Percentiles rank a stretch among this genome's conserved stretches.
Conservation (phyloP, 352 stramenopile species). For the Plasmopara muralis region DNA sequence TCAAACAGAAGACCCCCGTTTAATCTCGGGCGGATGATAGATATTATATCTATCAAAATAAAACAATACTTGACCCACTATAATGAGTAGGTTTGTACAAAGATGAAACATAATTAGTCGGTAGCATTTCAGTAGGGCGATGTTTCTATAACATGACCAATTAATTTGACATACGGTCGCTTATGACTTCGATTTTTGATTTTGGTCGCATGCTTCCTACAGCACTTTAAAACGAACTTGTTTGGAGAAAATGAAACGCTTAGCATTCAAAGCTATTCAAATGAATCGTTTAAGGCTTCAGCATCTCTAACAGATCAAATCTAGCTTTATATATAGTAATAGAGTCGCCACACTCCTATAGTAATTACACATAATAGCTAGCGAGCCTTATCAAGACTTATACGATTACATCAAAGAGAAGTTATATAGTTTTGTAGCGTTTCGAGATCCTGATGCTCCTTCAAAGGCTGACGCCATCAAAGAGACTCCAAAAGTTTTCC, state of each 20-base stretch:
- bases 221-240: neutral
- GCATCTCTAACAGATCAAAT: neutral
- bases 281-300: neutral
- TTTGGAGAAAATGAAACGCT: no score
- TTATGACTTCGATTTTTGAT: neutral
- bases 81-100: no score
- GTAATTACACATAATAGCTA: neutral
- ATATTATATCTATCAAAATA: no score
- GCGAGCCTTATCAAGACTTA: neutral
- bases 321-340: neutral
- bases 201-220: neutral
- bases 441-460: neutral
- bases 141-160: no score
- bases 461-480: neutral
- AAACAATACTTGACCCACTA: no score
- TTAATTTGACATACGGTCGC: neutral
- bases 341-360: neutral
- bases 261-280: neutral
- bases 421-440: neutral
- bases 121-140: neutral
- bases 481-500: neutral
- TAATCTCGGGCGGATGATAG: no score
- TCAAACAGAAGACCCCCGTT: no score
- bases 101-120: no score
- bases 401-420: constrained; percentile 1